Base-by-base conservation (phyloP, 192 early-diverging fungal genomes). In the Entophlyctis luteolus region DNA sequence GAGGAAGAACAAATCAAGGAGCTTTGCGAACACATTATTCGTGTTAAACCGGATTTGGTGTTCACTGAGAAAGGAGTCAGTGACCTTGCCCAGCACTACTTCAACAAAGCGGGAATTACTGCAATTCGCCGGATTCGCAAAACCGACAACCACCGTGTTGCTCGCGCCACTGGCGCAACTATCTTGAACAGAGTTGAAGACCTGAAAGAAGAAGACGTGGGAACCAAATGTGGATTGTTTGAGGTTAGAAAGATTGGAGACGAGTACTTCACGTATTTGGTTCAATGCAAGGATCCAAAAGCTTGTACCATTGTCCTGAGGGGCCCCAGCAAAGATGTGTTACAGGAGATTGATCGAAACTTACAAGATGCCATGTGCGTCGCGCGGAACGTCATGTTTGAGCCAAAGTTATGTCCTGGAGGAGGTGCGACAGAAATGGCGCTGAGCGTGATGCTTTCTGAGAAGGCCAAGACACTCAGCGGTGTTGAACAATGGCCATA, bases 361-460 rank as follows among this genome's bases (percentile, higher is more conserved):
- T 78, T 99, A 75, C 93, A 95, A 77, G 97, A 99, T 72, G 95
- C 95, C 72, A 99, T 99, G 97, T 86, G 84, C 37, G 97, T 98
- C 56, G 95, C 95, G 16, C 91, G 95, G 59, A 99, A 99, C 73
- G 95, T 99, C 25, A 88, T 95, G 79, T 98, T 96, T 75, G 92
- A 90, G 80, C 93, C 97, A 38, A 86, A 83, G 33, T 81, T 99
- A 37, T 87, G 89, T 45, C 97, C 97, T 14, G 97, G 97, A 48
- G 97, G 97, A 62, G 97, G 97, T 62, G 95, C 97, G 1, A 92
- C 94, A 2, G 97, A 99, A 73, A 98, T 99, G 93, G 95, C 93
- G 5, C 74, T 99, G 6, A 83, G 89, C 38, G 94, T 95, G n/a
- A 81, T 85, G 57, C 81, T 99, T 14, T 86, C 85, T 34, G 91